Evolutionary conservation across 202 grass and related monocot genomes (phyloP), one percentile per base, ranked within the genome.

Genomic region (Setaria italica): DNA sequence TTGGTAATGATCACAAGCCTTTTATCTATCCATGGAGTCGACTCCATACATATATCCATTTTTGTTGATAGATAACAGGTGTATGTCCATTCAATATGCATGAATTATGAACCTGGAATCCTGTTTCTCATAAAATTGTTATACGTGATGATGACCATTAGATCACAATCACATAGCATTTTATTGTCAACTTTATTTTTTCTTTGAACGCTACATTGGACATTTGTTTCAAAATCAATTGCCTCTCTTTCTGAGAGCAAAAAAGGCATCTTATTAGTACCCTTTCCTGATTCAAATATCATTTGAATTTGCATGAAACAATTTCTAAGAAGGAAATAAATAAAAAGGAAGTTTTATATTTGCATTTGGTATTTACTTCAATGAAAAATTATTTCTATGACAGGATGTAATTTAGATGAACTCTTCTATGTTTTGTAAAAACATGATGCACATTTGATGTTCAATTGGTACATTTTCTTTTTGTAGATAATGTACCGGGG

Each of bases 41-140:
- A 14, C 14, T 59, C 1, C 70, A 33, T 48, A 33, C 64, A 50
- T 70, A 9, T 9, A 62, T 62, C 5, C 25, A 25, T 25, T 25
- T 4, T 17, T 41, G 39, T 37, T 69, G 0, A 6, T 60, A 70
- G 4, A 71, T 68, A 16, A 62, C 30, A 59, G 11, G 62, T 58
- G 11, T 41, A 42, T 54, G 45, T 21, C 8, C 8, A 68, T 77
- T 29, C 1, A 67, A 35, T 85, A 47, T 34, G n/a, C 62, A 58
- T 69, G 17, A 47, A 37, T 46, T 37, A 35, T 21, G 35, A 75
- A 65, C 32, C 20, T 64, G 9, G 20, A 54, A 21, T 45, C 20
- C 72, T 76, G 3, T 55, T 68, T 77, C 62, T 77, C 56, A 35
- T 62, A 62, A 73, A 62, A 50, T 48, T 47, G 14, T 69, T 35